Evolutionary conservation across 208 protist genomes (phyloP), one percentile per base, ranked within the genome.

Genomic region (Angomonas deanei): DNA sequence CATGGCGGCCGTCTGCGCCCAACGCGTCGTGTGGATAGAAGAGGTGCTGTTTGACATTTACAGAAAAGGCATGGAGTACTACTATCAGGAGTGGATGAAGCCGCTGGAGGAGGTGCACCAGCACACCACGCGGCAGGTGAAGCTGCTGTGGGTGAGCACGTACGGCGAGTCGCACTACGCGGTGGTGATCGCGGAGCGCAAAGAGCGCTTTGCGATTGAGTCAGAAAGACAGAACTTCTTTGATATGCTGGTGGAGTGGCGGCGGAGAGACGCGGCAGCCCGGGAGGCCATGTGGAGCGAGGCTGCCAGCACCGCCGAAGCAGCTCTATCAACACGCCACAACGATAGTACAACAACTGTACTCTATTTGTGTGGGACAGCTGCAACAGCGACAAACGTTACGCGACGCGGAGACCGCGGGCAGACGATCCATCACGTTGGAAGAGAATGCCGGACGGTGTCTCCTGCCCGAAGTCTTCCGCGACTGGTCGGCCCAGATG

Each of bases 81-180:
- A 80, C 38, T 88, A 78, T 36, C 50, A 68, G 34, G 72, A 70
- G 65, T 86, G 76, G 73, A 31, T 70, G 33, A 59, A 76, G 57
- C 76, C 76, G 17, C 62, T 88, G 3, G 26, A 66, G n/a, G 72
- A 28, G 13, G 70, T 63, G 19, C 67, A 84, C 55, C 52, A 61
- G 21, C 57, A 36, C 27, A 74, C 73, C 4, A 61, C 69, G 13
- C 53, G 68, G 49, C 60, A 75, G 2, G 76, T 88, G 15, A 65
- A 70, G 23, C 24, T 58, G 28, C 55, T 92, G 24, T 77, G 75
- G 73, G 32, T 67, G 1, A 30, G 74, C 10, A 63, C 60, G 23
- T 70, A 80, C 70, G 85, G 76, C 24, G 64, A 49, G 19, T 57
- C 28, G 3, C 62, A 77, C 34, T 92, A 82, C 50, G 70, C 82